phyloP scores from a whole-genome alignment of 305 asterid species.

The Rubia balearica region DNA sequence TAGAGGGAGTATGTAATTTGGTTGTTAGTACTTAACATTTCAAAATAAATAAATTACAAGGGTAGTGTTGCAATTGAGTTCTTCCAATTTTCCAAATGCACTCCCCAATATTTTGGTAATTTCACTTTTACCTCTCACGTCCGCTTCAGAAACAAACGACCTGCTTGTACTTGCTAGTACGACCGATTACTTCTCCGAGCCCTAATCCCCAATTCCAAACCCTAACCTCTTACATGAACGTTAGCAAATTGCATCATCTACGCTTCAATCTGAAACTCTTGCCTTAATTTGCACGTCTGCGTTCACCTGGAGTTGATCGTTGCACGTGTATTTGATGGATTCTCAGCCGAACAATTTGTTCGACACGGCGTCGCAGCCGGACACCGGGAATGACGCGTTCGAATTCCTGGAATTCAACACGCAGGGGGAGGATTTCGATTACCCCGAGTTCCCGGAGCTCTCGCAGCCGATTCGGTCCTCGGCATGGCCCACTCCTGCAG shows the following conservation, averaged over 20 bases:
- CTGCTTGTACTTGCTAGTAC: background rate
- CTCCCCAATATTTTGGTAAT: too few species aligned
- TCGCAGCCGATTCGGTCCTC: slow-evolving; percentile 90
- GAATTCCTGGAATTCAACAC: slow-evolving; percentile 90
- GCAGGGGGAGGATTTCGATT: slow-evolving; percentile 85
- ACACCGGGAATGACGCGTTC: slow-evolving; percentile 82
- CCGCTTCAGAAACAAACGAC: background rate
- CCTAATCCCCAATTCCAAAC: slow-evolving; percentile 21
- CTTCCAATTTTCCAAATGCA: too few species aligned
- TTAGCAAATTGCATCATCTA: background rate
- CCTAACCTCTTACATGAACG: background rate
- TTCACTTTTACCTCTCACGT: background rate
- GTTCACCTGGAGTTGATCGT: background rate
- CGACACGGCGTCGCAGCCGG: slow-evolving; percentile 99
- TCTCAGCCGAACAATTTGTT: slow-evolving; percentile 68
- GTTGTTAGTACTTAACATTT: too few species aligned
- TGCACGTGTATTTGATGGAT: slow-evolving; percentile 37
- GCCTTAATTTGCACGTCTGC: slow-evolving; percentile 4
- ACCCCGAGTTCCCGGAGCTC: slow-evolving; percentile 81
- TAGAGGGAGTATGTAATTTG: too few species aligned
- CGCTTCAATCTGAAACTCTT: slow-evolving; percentile 17
- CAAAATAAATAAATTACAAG: too few species aligned
- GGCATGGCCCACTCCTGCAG: slow-evolving; percentile 81
- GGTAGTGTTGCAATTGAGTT: too few species aligned
- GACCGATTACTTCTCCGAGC: background rate